Evolutionary conservation across 2,329 filamentous ascomycete genomes (phyloP).

Genomic region (Colletotrichum scovillei): DNA sequence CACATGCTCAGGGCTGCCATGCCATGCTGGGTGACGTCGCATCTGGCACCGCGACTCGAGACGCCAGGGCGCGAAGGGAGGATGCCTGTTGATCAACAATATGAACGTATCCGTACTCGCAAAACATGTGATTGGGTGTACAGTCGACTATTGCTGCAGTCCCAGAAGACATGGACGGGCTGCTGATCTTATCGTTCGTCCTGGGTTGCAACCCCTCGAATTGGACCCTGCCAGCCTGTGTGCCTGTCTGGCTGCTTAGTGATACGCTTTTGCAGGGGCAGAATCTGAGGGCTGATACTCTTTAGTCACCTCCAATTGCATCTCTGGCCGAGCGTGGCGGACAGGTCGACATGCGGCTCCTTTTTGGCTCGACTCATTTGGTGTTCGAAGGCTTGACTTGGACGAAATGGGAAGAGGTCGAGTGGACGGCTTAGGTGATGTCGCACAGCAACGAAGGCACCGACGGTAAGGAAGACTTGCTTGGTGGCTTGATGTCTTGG

Average conservation of each 20-base stretch:
- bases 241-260: neutral
- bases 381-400: neutral
- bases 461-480: neutral
- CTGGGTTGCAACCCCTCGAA: neutral
- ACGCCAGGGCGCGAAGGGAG: neutral
- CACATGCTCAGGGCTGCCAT: neutral
- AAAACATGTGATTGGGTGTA: constrained; percentile 2
- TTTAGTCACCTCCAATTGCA: neutral
- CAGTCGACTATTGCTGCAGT: neutral
- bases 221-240: neutral
- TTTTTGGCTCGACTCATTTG: neutral
- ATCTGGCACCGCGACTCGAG: neutral
- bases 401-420: neutral
- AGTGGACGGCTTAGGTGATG: neutral
- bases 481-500: neutral
- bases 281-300: neutral
- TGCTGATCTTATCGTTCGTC: constrained; percentile 3
- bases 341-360: neutral
- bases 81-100: constrained; percentile 8
- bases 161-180: neutral
- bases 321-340: neutral
- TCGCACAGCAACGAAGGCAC: neutral
- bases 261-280: neutral
- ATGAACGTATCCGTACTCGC: constrained; percentile 27
- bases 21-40: neutral